Conservation (phyloP, 371 early-diverging fungal species). For the Dentiscutata heterogama region DNA sequence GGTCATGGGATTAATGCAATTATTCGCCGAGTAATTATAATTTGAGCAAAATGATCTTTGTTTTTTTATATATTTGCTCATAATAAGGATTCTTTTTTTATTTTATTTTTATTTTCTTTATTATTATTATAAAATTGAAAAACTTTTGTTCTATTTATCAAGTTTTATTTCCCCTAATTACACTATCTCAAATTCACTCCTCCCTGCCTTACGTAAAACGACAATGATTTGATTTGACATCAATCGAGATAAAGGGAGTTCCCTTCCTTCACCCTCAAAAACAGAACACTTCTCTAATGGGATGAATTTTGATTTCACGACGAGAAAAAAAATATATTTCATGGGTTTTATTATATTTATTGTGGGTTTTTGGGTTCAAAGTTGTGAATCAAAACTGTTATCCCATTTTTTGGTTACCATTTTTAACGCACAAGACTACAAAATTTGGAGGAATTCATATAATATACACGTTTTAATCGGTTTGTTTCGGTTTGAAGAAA, state of each 20-base stretch:
- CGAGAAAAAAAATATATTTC: neutral
- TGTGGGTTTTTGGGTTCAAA: no score
- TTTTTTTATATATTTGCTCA: conserved; percentile 5
- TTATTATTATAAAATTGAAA: neutral
- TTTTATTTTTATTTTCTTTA: neutral
- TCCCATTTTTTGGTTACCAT: no score
- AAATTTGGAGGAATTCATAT: no score
- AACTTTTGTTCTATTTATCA: neutral
- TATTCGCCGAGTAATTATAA: neutral
- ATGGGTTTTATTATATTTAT: neutral
- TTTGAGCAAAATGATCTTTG: neutral
- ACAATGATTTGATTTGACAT: conserved; percentile 34
- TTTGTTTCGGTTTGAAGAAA: no score
- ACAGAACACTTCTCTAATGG: neutral
- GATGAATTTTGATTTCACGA: neutral
- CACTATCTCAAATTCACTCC: neutral
- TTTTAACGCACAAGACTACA: no score
- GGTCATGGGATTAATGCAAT: conserved; percentile 31
- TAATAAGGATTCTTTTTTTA: neutral
- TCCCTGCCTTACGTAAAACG: neutral
- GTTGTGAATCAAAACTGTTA: no score
- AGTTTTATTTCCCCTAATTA: neutral
- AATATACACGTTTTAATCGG: no score
- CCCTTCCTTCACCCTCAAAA: neutral
- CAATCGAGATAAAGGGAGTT: conserved; percentile 25